Evolutionary conservation across 768 basidiomycete species (phyloP).

Genomic region (Tylopilus rubrobrunneus): DNA sequence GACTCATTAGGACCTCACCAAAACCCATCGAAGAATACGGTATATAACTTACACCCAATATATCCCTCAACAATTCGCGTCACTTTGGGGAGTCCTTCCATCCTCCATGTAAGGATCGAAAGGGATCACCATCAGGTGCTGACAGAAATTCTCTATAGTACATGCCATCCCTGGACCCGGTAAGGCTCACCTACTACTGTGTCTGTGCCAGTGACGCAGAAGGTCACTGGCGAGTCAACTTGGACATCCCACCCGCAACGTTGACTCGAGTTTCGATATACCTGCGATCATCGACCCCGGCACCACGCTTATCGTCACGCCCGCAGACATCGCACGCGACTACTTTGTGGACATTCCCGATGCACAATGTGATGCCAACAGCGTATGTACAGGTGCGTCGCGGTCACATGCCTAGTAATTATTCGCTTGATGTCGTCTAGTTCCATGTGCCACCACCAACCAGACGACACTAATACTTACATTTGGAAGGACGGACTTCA

Average conservation of each 20-base stretch:
- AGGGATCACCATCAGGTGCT: slow-evolving; percentile 10
- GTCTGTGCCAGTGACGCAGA: slow-evolving; percentile 23
- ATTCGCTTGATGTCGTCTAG: slow-evolving; percentile 1
- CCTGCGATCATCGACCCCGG: slow-evolving; percentile 34
- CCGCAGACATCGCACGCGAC: slow-evolving; percentile 10
- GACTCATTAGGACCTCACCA: slow-evolving; percentile 2
- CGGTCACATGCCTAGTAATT: neutral
- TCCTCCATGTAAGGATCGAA: slow-evolving; percentile 1
- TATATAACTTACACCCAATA: slow-evolving; percentile 16
- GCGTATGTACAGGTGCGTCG: slow-evolving; percentile 31
- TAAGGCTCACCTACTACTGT: slow-evolving; percentile 33
- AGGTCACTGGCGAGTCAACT: slow-evolving; percentile 34
- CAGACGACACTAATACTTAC: slow-evolving; percentile 25
- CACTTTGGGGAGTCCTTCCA: neutral
- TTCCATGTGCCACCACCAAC: slow-evolving; percentile 15
- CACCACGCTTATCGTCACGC: slow-evolving; percentile 23
- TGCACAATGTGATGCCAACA: slow-evolving; percentile 9
- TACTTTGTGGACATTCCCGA: slow-evolving; percentile 26
- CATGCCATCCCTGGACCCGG: neutral
- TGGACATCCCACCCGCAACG: slow-evolving; percentile 6
- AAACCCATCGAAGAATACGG: neutral
- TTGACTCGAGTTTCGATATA: neutral
- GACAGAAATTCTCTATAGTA: slow-evolving; percentile 4
- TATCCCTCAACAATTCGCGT: slow-evolving; percentile 9
- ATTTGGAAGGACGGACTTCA: slow-evolving; percentile 34